Base-by-base conservation (phyloP, 768 basidiomycete species). In the Rhodotorula babjevae region DNA sequence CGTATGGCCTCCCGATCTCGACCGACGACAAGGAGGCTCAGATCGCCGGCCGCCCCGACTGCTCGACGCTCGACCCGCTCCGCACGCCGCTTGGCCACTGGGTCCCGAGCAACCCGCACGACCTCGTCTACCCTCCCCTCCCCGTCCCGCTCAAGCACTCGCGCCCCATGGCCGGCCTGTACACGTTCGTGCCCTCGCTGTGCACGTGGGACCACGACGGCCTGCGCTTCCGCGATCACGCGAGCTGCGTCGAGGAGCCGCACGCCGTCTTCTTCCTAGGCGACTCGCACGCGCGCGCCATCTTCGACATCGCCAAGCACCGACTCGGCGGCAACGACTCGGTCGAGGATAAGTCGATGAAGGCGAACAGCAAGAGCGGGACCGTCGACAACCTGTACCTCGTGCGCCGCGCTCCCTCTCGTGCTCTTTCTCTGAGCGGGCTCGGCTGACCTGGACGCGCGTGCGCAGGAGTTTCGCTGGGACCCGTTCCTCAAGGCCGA, bases 121-220 rank as follows among this genome's bases (percentile, higher is more conserved):
- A 52, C 27, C 50, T 47, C 50, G 21, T n/a, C 42, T 56, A 31
- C 53, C 33, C 42, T 27, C 7, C 44, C 5, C 46, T 67, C 18
- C 66, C 71, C 8, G 14, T 29, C 53, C 29, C 53, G 18, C 16
- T 64, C 46, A 25, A 25, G 33, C 18, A 68, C 40, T 21, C 19
- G 11, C 72, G 67, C 18, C 67, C 72, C 19, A 55, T 60, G 14
- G 67, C 67, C 12, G 72, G 72, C 10, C 64, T 60, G 15, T 61
- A 65, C 63, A 25, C 42, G 6, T 73, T 40, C 33, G 60, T 68
- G 7, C 67, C 72, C 9, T 27, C 42, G 25, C 19, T 11, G 2
- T 73, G 72, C 47, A 3, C 6, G 0, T 65, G 44, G 29, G 31
- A n/a, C 12, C 71, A 72, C 63, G 66, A 60, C 44, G 71, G 71